Evolutionary conservation across 805 yeast genomes (phyloP).

Genomic region (Maudiozyma turicensis): DNA sequence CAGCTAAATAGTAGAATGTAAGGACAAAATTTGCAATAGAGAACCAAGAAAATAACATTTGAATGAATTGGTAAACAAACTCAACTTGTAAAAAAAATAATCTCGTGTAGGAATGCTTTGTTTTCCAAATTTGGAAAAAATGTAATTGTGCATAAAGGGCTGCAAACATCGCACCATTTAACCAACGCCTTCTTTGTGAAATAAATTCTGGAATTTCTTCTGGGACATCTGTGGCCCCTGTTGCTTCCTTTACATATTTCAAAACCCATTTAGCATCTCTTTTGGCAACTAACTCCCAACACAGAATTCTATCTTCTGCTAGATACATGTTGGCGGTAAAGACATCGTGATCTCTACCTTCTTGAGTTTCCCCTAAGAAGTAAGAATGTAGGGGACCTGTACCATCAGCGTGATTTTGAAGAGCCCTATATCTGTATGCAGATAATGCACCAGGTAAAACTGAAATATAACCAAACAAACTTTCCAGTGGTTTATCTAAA

Average conservation of each 20-base stretch:
- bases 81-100: constrained; percentile 78
- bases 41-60: constrained; percentile 80
- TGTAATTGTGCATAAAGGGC: constrained; percentile 83
- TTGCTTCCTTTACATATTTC: constrained; percentile 84
- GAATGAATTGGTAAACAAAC: constrained; percentile 77
- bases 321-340: constrained; percentile 94
- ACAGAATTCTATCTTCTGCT: constrained; percentile 92
- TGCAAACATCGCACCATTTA: constrained; percentile 95
- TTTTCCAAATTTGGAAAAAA: constrained; percentile 79
- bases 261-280: constrained; percentile 76
- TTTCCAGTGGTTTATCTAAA: constrained; percentile 87
- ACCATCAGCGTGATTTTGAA: constrained; percentile 77
- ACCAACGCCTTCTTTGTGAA: constrained; percentile 95
- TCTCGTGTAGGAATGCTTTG: constrained; percentile 74
- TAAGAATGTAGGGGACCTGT: constrained; percentile 86
- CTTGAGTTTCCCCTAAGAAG: constrained; percentile 75
- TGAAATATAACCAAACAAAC: constrained; percentile 83
- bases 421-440: constrained; percentile 84
- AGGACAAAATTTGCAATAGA: constrained; percentile 86
- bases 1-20: constrained; percentile 88
- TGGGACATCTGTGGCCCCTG: constrained; percentile 96
- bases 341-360: constrained; percentile 55
- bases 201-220: constrained; percentile 90
- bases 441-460: constrained; percentile 95
- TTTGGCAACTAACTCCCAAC: constrained; percentile 94